Percentiles rank a stretch among this genome's conserved stretches.
phyloP scores from a whole-genome alignment of 2,329 filamentous ascomycete species.

The Alternaria sp. region DNA sequence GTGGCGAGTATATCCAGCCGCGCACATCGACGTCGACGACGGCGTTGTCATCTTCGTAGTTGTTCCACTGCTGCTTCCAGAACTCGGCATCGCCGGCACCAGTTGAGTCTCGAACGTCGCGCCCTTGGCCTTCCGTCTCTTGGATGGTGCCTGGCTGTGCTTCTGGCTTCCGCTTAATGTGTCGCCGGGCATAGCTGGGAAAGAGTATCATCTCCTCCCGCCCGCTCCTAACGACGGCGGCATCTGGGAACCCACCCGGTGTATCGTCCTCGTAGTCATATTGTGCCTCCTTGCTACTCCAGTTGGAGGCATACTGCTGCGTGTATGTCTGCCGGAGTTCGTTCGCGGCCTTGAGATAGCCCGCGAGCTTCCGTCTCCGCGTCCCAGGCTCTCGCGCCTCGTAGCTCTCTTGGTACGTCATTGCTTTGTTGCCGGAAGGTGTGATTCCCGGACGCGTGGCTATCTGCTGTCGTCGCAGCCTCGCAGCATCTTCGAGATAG shows the following conservation, averaged over 20 bases:
- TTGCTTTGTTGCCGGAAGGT: conserved; percentile 30
- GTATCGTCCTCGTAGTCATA: conserved; percentile 59
- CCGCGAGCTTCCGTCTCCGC: conserved; percentile 78
- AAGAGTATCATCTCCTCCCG: conserved; percentile 95
- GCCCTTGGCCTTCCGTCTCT: conserved; percentile 48
- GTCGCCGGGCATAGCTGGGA: conserved; percentile 85
- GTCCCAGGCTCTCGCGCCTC: conserved; percentile 66
- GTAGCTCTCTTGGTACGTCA: conserved; percentile 46
- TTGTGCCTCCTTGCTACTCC: conserved; percentile 54
- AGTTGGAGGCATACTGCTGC: conserved; percentile 58
- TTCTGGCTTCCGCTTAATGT: conserved; percentile 59
- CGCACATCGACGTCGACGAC: conserved; percentile 93
- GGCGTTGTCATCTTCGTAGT: conserved; percentile 79
- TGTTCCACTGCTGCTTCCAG: conserved; percentile 80
- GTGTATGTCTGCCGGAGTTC: conserved; percentile 73
- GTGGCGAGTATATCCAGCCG: conserved; percentile 92
- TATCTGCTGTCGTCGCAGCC: conserved; percentile 40
- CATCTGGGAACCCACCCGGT: conserved; percentile 81
- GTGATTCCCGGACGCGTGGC: conserved; percentile 27
- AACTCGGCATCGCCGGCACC: conserved; percentile 70
- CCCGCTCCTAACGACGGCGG: conserved; percentile 77
- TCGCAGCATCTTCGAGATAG: conserved; percentile 43
- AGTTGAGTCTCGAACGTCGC: conserved; percentile 52
- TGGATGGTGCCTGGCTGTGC: conserved; percentile 47
- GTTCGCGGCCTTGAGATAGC: conserved; percentile 73